These are phyloP conservation scores for Saccharomyces hybrid DNA, from an alignment of 1,139 yeast genomes.

Conservation along the genomic window DNA sequence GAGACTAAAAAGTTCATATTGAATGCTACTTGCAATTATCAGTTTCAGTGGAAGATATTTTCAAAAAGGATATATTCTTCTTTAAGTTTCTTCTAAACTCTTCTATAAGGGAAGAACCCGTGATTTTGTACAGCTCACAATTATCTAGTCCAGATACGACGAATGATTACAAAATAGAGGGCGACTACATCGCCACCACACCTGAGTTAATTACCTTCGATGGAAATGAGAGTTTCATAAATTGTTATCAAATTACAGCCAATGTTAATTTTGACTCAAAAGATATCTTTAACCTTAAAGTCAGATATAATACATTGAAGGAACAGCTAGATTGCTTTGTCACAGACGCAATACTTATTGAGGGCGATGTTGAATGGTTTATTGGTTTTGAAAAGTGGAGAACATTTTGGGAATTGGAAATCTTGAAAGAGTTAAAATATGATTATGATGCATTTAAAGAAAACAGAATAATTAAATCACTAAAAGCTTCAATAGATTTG, in stretches of 20 bases:
- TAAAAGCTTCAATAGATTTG: conserved; percentile 6
- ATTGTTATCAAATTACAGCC: conserved; percentile 20
- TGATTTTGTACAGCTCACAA: conserved; percentile 17
- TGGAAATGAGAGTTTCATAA: conserved; percentile 19
- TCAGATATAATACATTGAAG: conserved; percentile 22
- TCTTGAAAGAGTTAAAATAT: conserved; percentile 20
- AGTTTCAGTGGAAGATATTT: conserved; percentile 31
- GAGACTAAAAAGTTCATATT: conserved; percentile 13
- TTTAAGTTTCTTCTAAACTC: conserved; percentile 28
- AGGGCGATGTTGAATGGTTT: conserved; percentile 23
- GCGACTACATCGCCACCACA: conserved; percentile 15
- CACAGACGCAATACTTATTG: conserved; percentile 23
- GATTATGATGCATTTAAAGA: conserved; percentile 18
- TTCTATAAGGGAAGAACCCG: conserved; percentile 23
- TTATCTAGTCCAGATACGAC: conserved; percentile 8
- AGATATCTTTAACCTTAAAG: conserved; percentile 20
- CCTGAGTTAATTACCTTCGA: conserved; percentile 17
- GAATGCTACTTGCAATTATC: conserved; percentile 24
- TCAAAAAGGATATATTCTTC: conserved; percentile 22
- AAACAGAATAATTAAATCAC: conserved; percentile 9
- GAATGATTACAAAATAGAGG: conserved; percentile 16
- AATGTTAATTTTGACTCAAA: conserved; percentile 11
- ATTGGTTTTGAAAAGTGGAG: conserved; percentile 21
- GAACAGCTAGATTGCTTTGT: conserved; percentile 24
- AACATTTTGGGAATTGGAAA: conserved; percentile 18